Evolutionary conservation across 805 yeast species (phyloP), one percentile per base, ranked within the genome.

Genomic region (Candida dajiaensis): DNA sequence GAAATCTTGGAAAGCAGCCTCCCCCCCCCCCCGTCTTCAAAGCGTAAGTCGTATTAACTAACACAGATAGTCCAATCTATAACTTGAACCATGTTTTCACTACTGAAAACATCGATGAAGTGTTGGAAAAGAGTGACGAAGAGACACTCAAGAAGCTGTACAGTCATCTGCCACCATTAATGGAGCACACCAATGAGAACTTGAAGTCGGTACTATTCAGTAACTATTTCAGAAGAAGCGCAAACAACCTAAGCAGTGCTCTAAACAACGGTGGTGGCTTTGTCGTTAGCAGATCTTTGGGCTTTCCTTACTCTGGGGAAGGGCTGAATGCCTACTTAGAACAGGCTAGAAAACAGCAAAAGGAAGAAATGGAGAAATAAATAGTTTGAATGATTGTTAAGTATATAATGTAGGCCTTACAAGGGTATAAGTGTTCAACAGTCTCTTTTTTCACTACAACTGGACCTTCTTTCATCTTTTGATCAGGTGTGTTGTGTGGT

Each of bases 241-340:
- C 68, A 37, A 59, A 64, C 12, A 67, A 69, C 43, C 60, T 81
- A 46, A 64, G 74, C 44, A 62, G 61, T 28, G 78, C 72, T 25
- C 59, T 80, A 40, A 59, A 56, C n/a, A 58, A 60, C 15, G 78
- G 77, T 11, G 74, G 77, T 12, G 79, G 82, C 6, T 67, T 63
- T 48, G 52, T 78, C 38, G 68, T 80, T 36, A 65, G 83, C 28
- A 69, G 67, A 46, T 69, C 76, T 36, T 65, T 78, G 38, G 74
- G 72, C n/a, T 67, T 67, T 53, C 71, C 66, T 6, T 80, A 80
- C 51, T 44, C 59, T 10, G 83, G 83, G 10, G 84, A 80, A 57
- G 84, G 84, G 1, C 61, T 78, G 31, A 74, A 68, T 33, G 73
- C 73, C 13, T 78, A 77, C 49, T 58, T 80, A 51, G 53, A 58